Conservation (phyloP, 768 basidiomycete species). For the Tephrocybe sp. region DNA sequence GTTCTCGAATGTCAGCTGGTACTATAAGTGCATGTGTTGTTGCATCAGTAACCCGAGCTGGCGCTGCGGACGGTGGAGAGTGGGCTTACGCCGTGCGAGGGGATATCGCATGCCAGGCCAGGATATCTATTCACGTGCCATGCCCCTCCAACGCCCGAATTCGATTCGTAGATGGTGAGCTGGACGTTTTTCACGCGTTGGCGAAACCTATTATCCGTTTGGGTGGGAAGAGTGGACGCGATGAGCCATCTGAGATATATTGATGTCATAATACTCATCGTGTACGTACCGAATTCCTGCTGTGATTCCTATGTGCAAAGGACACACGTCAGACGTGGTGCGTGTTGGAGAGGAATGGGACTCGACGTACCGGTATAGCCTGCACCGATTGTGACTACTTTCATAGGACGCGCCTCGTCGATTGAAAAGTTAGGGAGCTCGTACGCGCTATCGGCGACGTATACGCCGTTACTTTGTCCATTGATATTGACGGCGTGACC, state of each 20-base stretch:
- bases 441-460: conserved; percentile 12
- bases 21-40: conserved; percentile 29
- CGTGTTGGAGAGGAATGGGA: not conserved
- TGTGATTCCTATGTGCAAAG: conserved; percentile 36
- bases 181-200: conserved; percentile 52
- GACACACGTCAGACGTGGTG: not conserved
- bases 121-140: conserved; percentile 60
- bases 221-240: not conserved
- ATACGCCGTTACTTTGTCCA: not conserved
- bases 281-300: conserved; percentile 49
- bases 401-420: conserved; percentile 52
- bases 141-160: conserved; percentile 57
- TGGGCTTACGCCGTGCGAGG: conserved; percentile 25
- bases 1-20: conserved; percentile 55
- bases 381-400: conserved; percentile 54
- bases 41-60: too few species aligned
- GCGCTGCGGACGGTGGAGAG: not conserved
- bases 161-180: conserved; percentile 58
- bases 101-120: conserved; percentile 9
- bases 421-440: conserved; percentile 42
- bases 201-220: too few species aligned
- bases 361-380: conserved; percentile 48
- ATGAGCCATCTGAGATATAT: not conserved
- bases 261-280: not conserved
- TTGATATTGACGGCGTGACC: not conserved